phyloP scores from a whole-genome alignment of 2,329 filamentous ascomycete genomes.

The Colletotrichum somersetense region DNA sequence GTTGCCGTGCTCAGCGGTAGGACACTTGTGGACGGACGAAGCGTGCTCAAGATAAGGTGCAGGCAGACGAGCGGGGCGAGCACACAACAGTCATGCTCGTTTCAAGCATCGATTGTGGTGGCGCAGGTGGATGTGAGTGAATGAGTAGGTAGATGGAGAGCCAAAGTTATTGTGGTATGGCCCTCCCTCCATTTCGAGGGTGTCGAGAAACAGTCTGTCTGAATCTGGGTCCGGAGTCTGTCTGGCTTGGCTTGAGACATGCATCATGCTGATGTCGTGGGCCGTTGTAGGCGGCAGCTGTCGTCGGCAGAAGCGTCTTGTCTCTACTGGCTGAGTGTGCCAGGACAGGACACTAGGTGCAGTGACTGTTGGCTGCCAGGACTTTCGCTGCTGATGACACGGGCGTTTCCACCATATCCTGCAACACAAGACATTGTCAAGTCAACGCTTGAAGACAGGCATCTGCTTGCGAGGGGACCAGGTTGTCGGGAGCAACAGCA shows the following conservation, averaged over 20 bases:
- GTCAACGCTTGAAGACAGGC: conserved; percentile 17
- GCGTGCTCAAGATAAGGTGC: conserved; percentile 1
- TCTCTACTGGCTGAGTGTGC: not conserved
- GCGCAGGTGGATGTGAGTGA: not conserved
- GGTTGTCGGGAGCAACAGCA: conserved; percentile 12
- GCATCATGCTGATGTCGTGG: conserved; percentile 20
- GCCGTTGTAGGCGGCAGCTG: not conserved
- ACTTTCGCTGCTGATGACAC: conserved; percentile 28
- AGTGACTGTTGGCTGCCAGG: conserved; percentile 3
- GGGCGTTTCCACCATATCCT: conserved; percentile 21
- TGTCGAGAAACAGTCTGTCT: conserved; percentile 1
- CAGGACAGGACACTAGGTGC: no score
- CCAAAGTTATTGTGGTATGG: conserved; percentile 20
- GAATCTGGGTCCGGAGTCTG: conserved; percentile 13
- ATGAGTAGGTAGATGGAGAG: not conserved
- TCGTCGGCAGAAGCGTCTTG: not conserved
- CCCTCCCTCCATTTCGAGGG: not conserved
- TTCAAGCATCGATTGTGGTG: conserved; percentile 3
- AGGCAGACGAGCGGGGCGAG: not conserved
- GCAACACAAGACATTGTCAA: conserved; percentile 24
- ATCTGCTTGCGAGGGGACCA: conserved; percentile 23
- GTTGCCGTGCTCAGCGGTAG: conserved; percentile 10
- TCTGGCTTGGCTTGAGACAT: conserved; percentile 31
- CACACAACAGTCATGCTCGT: not conserved
- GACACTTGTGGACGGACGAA: conserved; percentile 10